These are phyloP conservation scores for Sporothrix luriei DNA, from an alignment of 2,329 filamentous ascomycete genomes.

Conservation along the genomic window DNA sequence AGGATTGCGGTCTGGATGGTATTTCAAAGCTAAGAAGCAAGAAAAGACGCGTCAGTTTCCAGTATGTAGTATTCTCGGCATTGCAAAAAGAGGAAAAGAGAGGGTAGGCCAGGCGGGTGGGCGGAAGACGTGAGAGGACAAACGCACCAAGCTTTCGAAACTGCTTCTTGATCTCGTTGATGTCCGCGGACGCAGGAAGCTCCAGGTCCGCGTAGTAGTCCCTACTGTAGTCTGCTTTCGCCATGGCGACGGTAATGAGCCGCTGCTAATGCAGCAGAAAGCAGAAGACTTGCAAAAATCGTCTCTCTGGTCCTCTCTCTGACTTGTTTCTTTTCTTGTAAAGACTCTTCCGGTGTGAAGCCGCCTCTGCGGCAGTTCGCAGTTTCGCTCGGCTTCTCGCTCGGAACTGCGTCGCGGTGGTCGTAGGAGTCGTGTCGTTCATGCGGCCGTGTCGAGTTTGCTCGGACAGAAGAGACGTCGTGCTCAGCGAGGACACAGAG, in stretches of 20 bases:
- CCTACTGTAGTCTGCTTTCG: slow-evolving; percentile 63
- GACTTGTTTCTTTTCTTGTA: slow-evolving; percentile 6
- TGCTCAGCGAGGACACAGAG: too few species aligned
- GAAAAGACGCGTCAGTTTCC: neutral
- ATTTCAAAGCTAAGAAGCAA: slow-evolving; percentile 68
- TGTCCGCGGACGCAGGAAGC: slow-evolving; percentile 65
- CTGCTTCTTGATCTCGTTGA: slow-evolving; percentile 79
- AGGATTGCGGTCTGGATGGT: slow-evolving; percentile 86
- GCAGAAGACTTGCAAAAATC: neutral
- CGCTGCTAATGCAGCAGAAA: slow-evolving; percentile 19
- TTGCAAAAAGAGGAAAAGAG: neutral
- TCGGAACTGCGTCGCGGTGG: slow-evolving; percentile 3
- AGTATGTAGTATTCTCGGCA: neutral
- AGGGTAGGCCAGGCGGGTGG: neutral
- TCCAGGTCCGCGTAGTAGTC: slow-evolving; percentile 89
- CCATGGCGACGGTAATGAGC: slow-evolving; percentile 55
- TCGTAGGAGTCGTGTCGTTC: slow-evolving; percentile 12
- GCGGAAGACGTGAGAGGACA: neutral
- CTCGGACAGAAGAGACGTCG: neutral
- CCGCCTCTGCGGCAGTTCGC: neutral
- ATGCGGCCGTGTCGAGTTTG: slow-evolving; percentile 7
- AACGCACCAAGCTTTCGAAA: slow-evolving; percentile 75
- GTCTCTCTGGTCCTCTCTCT: neutral
- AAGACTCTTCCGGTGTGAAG: neutral
- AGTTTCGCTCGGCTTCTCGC: neutral